These are phyloP conservation scores for Paracamarosporium sp. DNA, from an alignment of 2,329 filamentous ascomycete genomes.

Conservation along the genomic window DNA sequence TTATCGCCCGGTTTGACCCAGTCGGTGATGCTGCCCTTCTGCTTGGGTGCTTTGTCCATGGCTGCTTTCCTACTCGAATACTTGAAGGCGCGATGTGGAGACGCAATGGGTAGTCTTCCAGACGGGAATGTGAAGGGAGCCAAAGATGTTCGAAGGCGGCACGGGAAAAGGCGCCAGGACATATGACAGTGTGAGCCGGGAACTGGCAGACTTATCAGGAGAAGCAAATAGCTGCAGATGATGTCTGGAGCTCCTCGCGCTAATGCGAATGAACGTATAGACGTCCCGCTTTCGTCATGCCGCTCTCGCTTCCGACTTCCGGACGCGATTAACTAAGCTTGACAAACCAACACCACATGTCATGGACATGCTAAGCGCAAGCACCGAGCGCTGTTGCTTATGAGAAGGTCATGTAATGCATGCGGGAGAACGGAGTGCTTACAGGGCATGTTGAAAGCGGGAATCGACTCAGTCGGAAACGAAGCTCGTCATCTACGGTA, in stretches of 20 bases:
- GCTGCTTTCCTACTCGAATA: not conserved
- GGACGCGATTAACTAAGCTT: constrained; percentile 14
- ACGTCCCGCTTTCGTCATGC: constrained; percentile 20
- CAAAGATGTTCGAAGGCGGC: constrained; percentile 3
- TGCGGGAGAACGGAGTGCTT: not conserved
- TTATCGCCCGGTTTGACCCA: constrained; percentile 82
- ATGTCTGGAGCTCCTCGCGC: constrained; percentile 6
- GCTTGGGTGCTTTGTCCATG: constrained; percentile 31
- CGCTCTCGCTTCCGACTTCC: not conserved
- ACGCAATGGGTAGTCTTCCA: not conserved
- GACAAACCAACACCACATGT: constrained; percentile 12
- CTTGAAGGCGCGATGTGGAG: not conserved
- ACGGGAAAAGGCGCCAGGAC: not conserved
- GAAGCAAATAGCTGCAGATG: not conserved
- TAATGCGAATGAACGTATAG: constrained; percentile 3
- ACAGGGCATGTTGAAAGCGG: not conserved
- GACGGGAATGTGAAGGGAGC: not conserved
- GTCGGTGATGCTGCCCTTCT: constrained; percentile 68
- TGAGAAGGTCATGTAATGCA: not conserved
- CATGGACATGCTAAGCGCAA: not conserved
- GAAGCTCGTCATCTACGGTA: no score
- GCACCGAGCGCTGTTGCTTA: not conserved
- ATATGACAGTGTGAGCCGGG: not conserved
- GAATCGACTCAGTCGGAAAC: not conserved
- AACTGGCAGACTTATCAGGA: not conserved